phyloP scores from a whole-genome alignment of 257 asterid genomes.

The Coffea canephora region DNA sequence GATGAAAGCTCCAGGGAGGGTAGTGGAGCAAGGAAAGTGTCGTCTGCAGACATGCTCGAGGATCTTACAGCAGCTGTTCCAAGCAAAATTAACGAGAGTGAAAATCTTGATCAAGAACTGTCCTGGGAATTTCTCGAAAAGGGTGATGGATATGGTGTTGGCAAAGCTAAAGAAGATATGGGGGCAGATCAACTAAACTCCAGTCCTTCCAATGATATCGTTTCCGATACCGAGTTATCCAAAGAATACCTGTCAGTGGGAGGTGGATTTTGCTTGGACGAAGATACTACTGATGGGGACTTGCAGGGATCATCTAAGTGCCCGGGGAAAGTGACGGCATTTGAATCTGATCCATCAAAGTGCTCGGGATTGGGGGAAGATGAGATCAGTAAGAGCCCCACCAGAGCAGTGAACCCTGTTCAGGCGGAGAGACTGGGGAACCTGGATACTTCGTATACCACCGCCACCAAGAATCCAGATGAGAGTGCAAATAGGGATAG shows the following conservation, averaged over 20 bases:
- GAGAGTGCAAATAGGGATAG: neutral
- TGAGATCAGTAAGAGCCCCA: constrained; percentile 19
- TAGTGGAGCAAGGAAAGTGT: constrained; percentile 22
- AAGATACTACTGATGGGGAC: constrained; percentile 32
- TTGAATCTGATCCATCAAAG: constrained; percentile 14
- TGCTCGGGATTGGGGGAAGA: constrained; percentile 21
- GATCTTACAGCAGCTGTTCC: constrained; percentile 16
- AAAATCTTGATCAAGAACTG: constrained; percentile 11
- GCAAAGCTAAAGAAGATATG: constrained; percentile 25
- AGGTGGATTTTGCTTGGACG: constrained; percentile 81
- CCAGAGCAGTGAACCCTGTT: neutral
- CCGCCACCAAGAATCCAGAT: constrained; percentile 14
- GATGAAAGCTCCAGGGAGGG: constrained; percentile 23
- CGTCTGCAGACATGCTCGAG: constrained; percentile 22
- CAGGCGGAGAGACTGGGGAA: constrained; percentile 4
- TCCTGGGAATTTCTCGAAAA: constrained; percentile 10
- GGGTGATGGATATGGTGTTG: constrained; percentile 17
- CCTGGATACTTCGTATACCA: constrained; percentile 10
- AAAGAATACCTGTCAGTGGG: constrained; percentile 62
- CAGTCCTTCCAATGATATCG: constrained; percentile 26
- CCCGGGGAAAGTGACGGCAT: constrained; percentile 14
- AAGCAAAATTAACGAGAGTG: constrained; percentile 14
- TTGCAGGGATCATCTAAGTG: constrained; percentile 20
- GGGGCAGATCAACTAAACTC: constrained; percentile 7
- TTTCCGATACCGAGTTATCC: constrained; percentile 24